These are phyloP conservation scores for Backusella luteola DNA, from an alignment of 192 early-diverging fungal genomes.

Conservation along the genomic window DNA sequence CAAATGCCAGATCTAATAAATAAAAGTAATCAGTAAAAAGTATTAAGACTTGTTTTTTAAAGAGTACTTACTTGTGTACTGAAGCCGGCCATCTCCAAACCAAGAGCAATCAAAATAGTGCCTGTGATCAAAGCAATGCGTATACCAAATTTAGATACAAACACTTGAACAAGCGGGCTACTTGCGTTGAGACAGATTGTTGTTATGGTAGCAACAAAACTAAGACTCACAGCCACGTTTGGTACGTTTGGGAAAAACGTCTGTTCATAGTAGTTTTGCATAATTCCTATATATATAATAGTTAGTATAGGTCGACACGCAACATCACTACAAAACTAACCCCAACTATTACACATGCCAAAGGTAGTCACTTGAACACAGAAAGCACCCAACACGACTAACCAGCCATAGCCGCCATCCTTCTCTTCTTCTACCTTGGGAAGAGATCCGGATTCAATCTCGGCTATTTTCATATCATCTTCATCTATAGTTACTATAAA, in stretches of 20 bases:
- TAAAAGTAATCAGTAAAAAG: neutral
- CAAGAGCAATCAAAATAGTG: neutral
- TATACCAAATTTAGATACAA: conserved; percentile 10
- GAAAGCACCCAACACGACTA: conserved; percentile 42
- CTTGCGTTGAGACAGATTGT: conserved; percentile 4
- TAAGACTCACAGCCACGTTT: conserved; percentile 12
- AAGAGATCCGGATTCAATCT: neutral
- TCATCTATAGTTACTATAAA: neutral
- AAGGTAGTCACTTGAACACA: conserved; percentile 30
- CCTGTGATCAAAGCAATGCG: conserved; percentile 10
- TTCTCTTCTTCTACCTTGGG: conserved; percentile 8
- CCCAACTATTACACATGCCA: conserved; percentile 11
- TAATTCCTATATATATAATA: conserved; percentile 7
- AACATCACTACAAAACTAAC: neutral
- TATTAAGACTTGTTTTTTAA: no score
- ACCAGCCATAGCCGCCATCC: conserved; percentile 42
- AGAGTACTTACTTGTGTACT: conserved; percentile 16
- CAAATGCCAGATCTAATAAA: conserved; percentile 56
- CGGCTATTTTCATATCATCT: neutral
- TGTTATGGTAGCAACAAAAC: conserved; percentile 21
- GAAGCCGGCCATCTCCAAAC: conserved; percentile 22
- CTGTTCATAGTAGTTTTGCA: conserved; percentile 33
- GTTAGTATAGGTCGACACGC: neutral
- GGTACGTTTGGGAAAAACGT: conserved; percentile 12
- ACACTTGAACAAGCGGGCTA: conserved; percentile 20